Conservation (phyloP, 306 rosid species). For the Pachyrhizus erosus region DNA sequence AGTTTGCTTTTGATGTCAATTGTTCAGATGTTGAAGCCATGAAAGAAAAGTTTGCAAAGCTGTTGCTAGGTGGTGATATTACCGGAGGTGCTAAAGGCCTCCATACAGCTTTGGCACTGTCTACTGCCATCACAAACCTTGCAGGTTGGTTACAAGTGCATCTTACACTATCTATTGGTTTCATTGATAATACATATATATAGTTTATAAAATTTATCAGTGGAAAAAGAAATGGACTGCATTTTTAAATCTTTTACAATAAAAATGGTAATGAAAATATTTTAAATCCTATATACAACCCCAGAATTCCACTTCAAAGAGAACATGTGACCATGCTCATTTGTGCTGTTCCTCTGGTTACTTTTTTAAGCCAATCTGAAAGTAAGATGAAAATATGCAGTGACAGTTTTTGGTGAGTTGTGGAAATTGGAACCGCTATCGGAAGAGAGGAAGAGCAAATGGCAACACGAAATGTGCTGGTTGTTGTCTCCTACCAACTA, state of each 20-base stretch:
- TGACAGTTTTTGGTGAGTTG: conserved; percentile 80
- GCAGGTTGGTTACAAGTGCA: conserved; percentile 59
- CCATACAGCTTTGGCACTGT: conserved; percentile 71
- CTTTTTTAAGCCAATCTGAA: not conserved
- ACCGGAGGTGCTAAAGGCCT: conserved; percentile 84
- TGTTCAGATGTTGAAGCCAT: conserved; percentile 71
- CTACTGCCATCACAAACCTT: conserved; percentile 77
- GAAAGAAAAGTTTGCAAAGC: conserved; percentile 82
- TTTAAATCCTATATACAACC: not conserved
- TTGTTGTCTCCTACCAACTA: conserved; percentile 86
- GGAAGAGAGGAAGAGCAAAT: conserved; percentile 78
- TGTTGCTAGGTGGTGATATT: conserved; percentile 82
- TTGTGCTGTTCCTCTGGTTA: conserved; percentile 27
- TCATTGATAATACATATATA: conserved; percentile 1
- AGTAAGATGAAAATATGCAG: conserved; percentile 56
- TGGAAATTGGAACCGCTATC: conserved; percentile 92
- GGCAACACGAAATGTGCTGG: conserved; percentile 91
- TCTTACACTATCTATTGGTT: not conserved
- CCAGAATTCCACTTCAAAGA: conserved; percentile 17
- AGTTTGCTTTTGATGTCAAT: conserved; percentile 54
- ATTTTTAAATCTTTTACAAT: not conserved
- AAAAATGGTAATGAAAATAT: not conserved
- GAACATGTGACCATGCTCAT: not conserved
- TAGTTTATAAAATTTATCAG: not conserved
- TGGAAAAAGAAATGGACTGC: not conserved